Evolutionary conservation across 2,329 filamentous ascomycete species (phyloP), one percentile per base, ranked within the genome.

Genomic region (Penicillium paneum): DNA sequence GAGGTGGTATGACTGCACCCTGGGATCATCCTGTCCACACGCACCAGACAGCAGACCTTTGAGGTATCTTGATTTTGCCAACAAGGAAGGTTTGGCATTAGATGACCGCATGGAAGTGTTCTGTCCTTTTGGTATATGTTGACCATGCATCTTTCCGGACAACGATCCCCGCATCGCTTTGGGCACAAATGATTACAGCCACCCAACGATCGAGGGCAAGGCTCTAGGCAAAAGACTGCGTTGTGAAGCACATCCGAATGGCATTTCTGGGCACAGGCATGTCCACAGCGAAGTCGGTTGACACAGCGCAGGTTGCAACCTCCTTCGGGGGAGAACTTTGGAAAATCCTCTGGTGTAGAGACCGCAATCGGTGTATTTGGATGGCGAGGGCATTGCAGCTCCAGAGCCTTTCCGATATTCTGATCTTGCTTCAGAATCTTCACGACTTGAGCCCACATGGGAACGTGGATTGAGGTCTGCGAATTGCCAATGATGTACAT

Each of bases 401-500:
- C 76, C 1, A 90, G 67, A 0, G 60, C 54, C 0, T 63, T 61
- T 0, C 85, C 85, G 3, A 88, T 62, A 34, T 78, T 80, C 2
- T 71, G 73, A 0, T 69, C 64, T 0, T 61, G 60, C 8, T 71
- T 55, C 0, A 91, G 70, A 21, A 86, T 81, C 0, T 71, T 55
- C 8, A 86, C 67, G 0, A 90, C 83, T 0, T 82, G 62, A 0
- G 68, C 63, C 87, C 87, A 91, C 85, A 90, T 90, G 0, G 70
- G 65, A 0, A 89, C 77, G 19, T 76, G 69, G 0, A 64, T 64
- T 29, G 80, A 86, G 0, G 85, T 90, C 0, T 80, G 67, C 0
- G 83, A 65, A 62, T 90, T 87, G 1, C 88, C 86, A 32, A 91
- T 83, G 17, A 91, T 74, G 64, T 86, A 88, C 79, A 91, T 84